phyloP scores from a whole-genome alignment of 305 asterid species.

The Fraxinus angustifolia region DNA sequence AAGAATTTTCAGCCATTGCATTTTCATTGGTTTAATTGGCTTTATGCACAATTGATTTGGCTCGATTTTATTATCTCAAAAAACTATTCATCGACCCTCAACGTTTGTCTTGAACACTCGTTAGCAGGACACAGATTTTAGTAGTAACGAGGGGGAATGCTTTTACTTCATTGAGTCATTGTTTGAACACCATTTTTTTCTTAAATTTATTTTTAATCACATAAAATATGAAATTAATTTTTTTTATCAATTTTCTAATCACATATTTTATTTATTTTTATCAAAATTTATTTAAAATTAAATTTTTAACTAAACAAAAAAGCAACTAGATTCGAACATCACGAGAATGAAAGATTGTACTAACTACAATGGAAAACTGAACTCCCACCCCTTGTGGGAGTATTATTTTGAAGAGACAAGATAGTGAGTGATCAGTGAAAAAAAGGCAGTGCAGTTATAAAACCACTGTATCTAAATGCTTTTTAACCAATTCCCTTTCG shows the following conservation, averaged over 20 bases:
- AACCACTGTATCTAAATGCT: neutral
- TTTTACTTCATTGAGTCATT: neutral
- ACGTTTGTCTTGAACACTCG: neutral
- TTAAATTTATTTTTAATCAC: too few relatives aligned
- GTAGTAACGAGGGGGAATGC: neutral
- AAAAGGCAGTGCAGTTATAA: neutral
- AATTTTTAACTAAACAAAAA: neutral
- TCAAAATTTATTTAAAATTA: neutral
- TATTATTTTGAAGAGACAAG: constrained; percentile 18
- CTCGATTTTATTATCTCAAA: too few relatives aligned
- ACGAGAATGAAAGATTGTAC: neutral
- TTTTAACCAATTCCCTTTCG: constrained; percentile 27
- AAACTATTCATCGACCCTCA: neutral
- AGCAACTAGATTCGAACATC: neutral
- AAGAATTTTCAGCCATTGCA: neutral
- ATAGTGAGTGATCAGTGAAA: neutral
- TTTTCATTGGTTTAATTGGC: neutral
- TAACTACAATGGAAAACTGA: neutral
- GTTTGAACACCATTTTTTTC: neutral
- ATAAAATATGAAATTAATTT: too few relatives aligned
- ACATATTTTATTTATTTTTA: too few relatives aligned
- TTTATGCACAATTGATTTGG: neutral
- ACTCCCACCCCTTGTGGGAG: constrained; percentile 17
- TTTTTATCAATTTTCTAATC: too few relatives aligned
- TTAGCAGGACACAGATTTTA: neutral